Base-by-base conservation (phyloP, 768 basidiomycete genomes). In the Lentinula boryana region DNA sequence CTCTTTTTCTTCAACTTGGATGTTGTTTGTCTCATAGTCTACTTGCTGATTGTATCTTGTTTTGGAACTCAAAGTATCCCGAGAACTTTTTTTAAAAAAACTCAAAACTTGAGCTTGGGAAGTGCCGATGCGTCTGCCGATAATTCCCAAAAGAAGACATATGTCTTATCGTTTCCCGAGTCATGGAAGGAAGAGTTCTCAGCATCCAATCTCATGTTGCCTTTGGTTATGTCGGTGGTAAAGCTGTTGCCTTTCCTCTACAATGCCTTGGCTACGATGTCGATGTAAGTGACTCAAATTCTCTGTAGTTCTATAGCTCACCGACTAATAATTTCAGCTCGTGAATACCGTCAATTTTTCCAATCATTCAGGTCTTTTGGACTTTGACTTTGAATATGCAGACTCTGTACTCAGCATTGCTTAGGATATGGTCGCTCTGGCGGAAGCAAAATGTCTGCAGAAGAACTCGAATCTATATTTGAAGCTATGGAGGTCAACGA, bases 261-360 rank as follows among this genome's bases (percentile, higher is more conserved):
- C 96, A 84, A 79, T 92, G 80, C 63, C 83, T 98, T 49, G 96
- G 94, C 10, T 98, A 89, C 73, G 94, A 99, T 65, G 95, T 98
- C 49, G 97, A 99, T 78, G 93, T 93, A 71, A 21, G 55, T 31
- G 6, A 15, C 16, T 10, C 15, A 9, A n/a, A 32, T 73, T 27
- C 27, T 27, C 27, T 27, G 83, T 74, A 54, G 60, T 38, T 57
- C 48, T 33, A 56, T 18, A 35, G 51, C 50, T 51, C 36, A 33
- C 49, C 51, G 36, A 27, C 59, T 67, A 57, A 56, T 63, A 59
- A 35, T 51, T 44, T 2, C 69, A 91, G 89, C 82, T 89, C 59
- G 83, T 96, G 21, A 95, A 95, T 69, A 93, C 93, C 1, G 95
- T 98, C 40, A 91, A 97, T 68, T 98, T 91, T 71, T 92, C 92